Evolutionary conservation across 1,284 basidiomycete genomes (phyloP).

Genomic region (Puccinia novopanici): DNA sequence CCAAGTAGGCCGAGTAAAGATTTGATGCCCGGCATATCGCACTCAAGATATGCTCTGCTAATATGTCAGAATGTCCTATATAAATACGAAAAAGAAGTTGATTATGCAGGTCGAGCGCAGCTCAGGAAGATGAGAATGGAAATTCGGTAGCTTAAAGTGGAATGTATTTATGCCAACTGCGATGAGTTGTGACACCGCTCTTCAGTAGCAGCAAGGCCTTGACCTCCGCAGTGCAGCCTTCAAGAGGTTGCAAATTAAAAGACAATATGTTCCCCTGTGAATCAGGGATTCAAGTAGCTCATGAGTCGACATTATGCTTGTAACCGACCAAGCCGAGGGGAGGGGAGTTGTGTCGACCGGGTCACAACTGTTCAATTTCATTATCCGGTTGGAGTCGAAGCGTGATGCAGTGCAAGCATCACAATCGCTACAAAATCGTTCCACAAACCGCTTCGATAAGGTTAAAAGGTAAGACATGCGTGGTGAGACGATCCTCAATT

Average conservation of each 20-base stretch:
- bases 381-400: too few relatives aligned
- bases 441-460: too few relatives aligned
- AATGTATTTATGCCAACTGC: background rate
- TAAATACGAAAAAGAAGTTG: background rate
- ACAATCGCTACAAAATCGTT: too few relatives aligned
- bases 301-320: background rate
- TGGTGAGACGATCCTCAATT: too few relatives aligned
- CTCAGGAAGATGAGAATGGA: background rate
- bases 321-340: background rate
- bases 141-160: background rate
- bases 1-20: background rate
- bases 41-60: background rate
- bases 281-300: background rate
- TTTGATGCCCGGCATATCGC: constrained; percentile 8
- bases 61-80: background rate
- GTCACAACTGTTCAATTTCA: background rate
- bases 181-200: background rate
- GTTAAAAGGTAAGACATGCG: too few relatives aligned
- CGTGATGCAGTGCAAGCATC: too few relatives aligned
- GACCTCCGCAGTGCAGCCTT: background rate
- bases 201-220: background rate
- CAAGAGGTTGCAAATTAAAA: background rate
- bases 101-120: constrained; percentile 4
- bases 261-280: background rate
- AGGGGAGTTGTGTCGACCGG: background rate